A percentile compares a stretch with the other conserved stretches of the same genome.
phyloP scores from a whole-genome alignment of 441 rosid genomes.

The Pelargonium myrrhifolium region DNA sequence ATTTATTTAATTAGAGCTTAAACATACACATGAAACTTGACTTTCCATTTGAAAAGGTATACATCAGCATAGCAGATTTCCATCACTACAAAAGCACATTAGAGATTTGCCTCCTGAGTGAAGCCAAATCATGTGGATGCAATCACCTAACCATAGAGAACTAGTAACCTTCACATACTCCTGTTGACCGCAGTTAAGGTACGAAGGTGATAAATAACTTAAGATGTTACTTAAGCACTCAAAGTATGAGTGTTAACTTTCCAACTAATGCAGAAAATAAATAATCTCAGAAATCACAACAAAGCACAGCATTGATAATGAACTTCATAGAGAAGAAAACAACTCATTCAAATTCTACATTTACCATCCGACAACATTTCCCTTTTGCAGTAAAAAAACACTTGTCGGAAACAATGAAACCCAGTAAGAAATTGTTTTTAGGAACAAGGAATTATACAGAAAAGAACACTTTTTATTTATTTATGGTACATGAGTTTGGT shows the following conservation, averaged over 20 bases:
- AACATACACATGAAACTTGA: neutral
- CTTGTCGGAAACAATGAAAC: neutral
- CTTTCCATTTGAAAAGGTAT: neutral
- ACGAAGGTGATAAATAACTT: neutral
- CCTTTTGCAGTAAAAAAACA: neutral
- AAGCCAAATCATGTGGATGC: too few species aligned
- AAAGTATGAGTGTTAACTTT: too few species aligned
- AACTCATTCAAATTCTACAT: neutral
- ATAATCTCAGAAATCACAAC: neutral
- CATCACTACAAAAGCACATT: neutral
- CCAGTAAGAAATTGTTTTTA: neutral
- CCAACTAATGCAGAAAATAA: neutral
- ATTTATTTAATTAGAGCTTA: neutral
- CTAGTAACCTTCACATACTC: neutral
- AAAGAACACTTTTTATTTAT: neutral
- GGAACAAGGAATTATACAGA: slow-evolving; percentile 1
- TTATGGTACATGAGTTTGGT: neutral
- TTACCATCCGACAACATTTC: neutral
- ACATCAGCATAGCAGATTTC: neutral
- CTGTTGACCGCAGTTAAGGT: too few species aligned
- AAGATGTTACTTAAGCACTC: neutral
- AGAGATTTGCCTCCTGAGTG: too few species aligned
- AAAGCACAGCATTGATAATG: neutral
- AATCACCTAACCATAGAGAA: neutral
- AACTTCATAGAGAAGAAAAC: neutral